Base-by-base conservation (phyloP, 1,284 basidiomycete species). In the Ceratobasidium sp. region DNA sequence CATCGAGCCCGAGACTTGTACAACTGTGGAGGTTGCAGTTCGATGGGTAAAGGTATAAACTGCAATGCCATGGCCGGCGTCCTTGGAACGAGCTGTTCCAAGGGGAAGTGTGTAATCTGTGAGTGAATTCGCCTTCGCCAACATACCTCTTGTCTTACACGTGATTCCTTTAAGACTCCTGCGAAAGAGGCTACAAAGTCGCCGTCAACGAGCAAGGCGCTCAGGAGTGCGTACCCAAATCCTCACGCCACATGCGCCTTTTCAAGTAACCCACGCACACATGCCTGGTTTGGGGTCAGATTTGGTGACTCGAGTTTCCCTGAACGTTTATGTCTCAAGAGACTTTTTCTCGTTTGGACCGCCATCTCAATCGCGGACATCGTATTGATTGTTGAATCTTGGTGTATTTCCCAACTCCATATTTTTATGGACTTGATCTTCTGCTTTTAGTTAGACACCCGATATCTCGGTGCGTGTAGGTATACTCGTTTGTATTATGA, bases 21-120 rank as follows among this genome's bases (percentile, higher is more conserved):
- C n/a, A n/a, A n/a, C n/a, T n/a, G 38, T 44, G 73, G 73, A 23
- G 73, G 73, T 52, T 75, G 73, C n/a, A 75, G 46, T 30, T 65
- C 35, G 35, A 55, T 44, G 1, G 73, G 73, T 7, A 48, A 41
- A n/a, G 73, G 73, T 27, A 33, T 14, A 44, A 41, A 60, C 27
- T 75, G 73, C 35, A 35, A 54, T 5, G 48, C 33, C 38, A 52
- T 64, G 7, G 14, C 48, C 38, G 60, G 73, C 1, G 73, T 66
- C 3, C 60, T 35, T 12, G 73, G 73, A n/a, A 75, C 73, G 18
- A 66, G 73, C 38, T 75, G 73, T 27, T 27, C 5, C 1, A 48
- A 64, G 4, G 73, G 73, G 5, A 65, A 75, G 52, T 75, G 73
- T 60, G 41, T 33, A 18, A 75, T 75, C 27, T 75, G 73, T 65